Conservation (phyloP, 768 basidiomycete genomes). For the Calocera cornea region DNA sequence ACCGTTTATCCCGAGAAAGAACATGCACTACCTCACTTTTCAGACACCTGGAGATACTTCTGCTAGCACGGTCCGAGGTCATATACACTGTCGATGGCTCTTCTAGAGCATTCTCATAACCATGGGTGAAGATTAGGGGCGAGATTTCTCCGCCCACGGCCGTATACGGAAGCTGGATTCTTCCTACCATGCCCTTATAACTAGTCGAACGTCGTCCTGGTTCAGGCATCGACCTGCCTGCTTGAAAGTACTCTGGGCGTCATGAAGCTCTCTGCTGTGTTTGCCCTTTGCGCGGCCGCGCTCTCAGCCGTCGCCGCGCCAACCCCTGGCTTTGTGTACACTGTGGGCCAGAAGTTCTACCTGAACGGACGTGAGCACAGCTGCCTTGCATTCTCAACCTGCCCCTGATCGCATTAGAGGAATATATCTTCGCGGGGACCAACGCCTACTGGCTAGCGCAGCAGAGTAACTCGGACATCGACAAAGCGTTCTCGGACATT, state of each 20-base stretch:
- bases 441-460: slow-evolving; percentile 54
- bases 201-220: background rate
- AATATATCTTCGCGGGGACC: slow-evolving; percentile 33
- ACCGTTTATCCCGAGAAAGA: background rate
- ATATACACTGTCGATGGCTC: too few relatives aligned
- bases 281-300: background rate
- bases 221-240: background rate
- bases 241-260: background rate
- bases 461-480: slow-evolving; percentile 47
- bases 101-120: background rate
- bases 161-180: background rate
- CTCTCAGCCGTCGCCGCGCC: slow-evolving; percentile 12
- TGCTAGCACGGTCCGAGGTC: background rate
- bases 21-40: background rate
- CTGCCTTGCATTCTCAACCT: slow-evolving; percentile 6
- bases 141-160: background rate
- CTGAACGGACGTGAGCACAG: slow-evolving; percentile 28
- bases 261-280: background rate
- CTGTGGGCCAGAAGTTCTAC: slow-evolving; percentile 38
- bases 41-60: background rate
- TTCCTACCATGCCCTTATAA: background rate
- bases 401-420: background rate
- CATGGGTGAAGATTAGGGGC: background rate
- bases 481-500: slow-evolving; percentile 44
- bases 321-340: slow-evolving; percentile 30